Conservation (phyloP, 345 rosid genomes). For the Crucihimalaya himalaica region DNA sequence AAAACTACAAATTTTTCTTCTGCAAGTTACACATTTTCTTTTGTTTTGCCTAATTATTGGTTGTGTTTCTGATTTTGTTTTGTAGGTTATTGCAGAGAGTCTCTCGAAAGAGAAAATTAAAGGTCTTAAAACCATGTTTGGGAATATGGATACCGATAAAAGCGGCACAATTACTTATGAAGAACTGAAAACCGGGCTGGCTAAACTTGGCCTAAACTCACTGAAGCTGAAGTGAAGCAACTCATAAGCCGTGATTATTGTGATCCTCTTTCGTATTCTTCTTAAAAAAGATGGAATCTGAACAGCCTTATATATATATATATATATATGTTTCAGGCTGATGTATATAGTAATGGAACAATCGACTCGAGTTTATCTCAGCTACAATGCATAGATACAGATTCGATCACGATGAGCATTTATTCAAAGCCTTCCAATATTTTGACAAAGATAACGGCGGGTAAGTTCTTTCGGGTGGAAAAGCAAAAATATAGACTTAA, state of each 20-base stretch:
- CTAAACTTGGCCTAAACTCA: conserved; percentile 67
- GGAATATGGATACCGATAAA: conserved; percentile 76
- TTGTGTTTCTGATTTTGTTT: not conserved
- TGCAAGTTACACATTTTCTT: not conserved
- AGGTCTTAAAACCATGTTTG: conserved; percentile 75
- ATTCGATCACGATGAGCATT: conserved; percentile 70
- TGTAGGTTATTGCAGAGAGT: conserved; percentile 75
- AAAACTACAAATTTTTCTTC: conserved; percentile 3
- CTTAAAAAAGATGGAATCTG: not conserved
- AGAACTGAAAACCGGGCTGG: conserved; percentile 68
- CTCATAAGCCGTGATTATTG: conserved; percentile 71
- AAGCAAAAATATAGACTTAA: not conserved
- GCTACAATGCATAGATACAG: conserved; percentile 76
- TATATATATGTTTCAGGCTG: conserved; percentile 45
- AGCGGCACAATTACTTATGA: conserved; percentile 84
- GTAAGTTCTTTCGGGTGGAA: conserved; percentile 35
- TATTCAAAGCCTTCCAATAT: conserved; percentile 73
- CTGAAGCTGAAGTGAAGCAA: conserved; percentile 79
- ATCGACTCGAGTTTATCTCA: conserved; percentile 82
- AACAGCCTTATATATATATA: too few relatives aligned
- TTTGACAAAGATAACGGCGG: conserved; percentile 82
- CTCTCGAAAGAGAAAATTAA: conserved; percentile 73
- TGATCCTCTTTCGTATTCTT: not conserved
- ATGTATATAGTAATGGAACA: conserved; percentile 89
- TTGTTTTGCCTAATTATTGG: not conserved